Evolutionary conservation across 2,329 filamentous ascomycete species (phyloP), one percentile per base, ranked within the genome.

Genomic region (Cryphonectria carpinicola): DNA sequence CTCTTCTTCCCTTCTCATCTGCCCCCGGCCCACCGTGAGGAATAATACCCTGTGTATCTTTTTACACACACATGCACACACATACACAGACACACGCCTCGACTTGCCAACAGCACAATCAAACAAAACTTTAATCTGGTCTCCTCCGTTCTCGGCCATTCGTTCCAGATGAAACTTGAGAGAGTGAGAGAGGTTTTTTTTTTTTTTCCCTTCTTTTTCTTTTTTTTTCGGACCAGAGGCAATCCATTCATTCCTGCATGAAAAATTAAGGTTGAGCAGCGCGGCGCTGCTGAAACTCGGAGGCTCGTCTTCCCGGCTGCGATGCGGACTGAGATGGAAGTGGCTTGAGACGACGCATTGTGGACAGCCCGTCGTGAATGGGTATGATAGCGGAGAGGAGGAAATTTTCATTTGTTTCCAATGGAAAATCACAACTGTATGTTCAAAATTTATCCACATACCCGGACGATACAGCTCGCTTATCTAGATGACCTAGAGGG

Each of bases 281-380:
- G 66, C 49, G 56, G 32, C 58, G 58, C 3, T 61, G 61, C 63
- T 71, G 66, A 71, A 72, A 72, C 65, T 63, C 69, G 69, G 66
- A 72, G 46, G 22, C 17, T 37, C 43, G 46, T 35, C 63, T 60
- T 69, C 69, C 66, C 69, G 69, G 52, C 25, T 52, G 69, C 62
- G 61, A 39, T 62, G 46, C 66, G 11, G 66, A 39, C 35, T 11
- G 60, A 8, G 25, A 41, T 13, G 37, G 1, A 37, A 37, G 32
- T n/a, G 60, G 60, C 32, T 41, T 41, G 32, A n/a, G 39, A 22
- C 60, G 39, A 22, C 60, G 39, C 39, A 4, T 39, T 39, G 35
- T 25, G 19, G 14, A 35, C 61, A 64, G 39, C 37, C 61, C 22
- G 60, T 37, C 13, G 32, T 32, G n/a, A 28, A 28, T 64, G 46